Conservation (phyloP, 306 rosid genomes). For the Dalbergia cultrata region DNA sequence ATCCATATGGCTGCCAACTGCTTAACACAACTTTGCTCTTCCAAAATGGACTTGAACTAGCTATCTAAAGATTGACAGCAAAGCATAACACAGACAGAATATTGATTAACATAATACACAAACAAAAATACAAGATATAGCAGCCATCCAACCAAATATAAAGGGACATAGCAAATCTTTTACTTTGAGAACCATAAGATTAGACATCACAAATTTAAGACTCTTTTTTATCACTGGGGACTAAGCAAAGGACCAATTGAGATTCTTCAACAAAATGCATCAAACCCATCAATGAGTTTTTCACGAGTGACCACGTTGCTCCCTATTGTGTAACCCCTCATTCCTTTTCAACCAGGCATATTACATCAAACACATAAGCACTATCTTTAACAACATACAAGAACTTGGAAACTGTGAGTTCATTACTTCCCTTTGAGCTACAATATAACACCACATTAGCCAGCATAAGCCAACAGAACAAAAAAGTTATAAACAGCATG, state of each 20-base stretch:
- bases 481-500: too few relatives aligned
- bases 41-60: neutral
- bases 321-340: neutral
- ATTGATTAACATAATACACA: neutral
- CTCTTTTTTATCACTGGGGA: neutral
- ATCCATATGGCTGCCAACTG: neutral
- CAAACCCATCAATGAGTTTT: conserved; percentile 1
- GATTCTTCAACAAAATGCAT: neutral
- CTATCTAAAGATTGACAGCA: neutral
- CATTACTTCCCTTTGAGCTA: too few relatives aligned
- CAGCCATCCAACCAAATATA: neutral
- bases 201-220: neutral
- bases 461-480: too few relatives aligned
- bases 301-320: neutral
- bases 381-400: too few relatives aligned
- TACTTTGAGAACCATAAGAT: neutral
- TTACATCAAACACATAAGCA: too few relatives aligned
- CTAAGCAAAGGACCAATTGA: neutral
- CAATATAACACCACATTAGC: too few relatives aligned
- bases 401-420: too few relatives aligned
- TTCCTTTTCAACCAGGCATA: neutral
- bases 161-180: neutral
- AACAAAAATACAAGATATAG: neutral
- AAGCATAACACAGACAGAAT: neutral
- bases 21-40: neutral